Evolutionary conservation across 768 basidiomycete species (phyloP), one percentile per base, ranked within the genome.

Genomic region (Auriscalpium vulgare): DNA sequence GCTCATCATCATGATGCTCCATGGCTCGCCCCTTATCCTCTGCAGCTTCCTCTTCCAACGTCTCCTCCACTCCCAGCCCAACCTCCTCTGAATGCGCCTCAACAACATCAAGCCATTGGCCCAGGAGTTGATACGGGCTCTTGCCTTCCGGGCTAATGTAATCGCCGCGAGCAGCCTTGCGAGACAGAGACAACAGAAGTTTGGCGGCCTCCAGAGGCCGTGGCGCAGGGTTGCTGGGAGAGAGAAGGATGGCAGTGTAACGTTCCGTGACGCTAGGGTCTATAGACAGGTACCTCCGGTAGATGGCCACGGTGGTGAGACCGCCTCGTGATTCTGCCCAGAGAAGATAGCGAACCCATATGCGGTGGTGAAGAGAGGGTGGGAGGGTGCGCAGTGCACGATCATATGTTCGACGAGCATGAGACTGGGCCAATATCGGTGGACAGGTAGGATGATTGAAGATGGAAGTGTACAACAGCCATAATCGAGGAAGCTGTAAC

Each of bases 141-240:
- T 97, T 97, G 50, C 89, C 90, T 68, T 97, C 94, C 0, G 91
- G 85, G 56, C 91, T 92, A 13, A 74, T 75, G 66, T 97, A 97
- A 57, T 85, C 82, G 23, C 93, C 94, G 43, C 81, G 77, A 0
- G 87, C 78, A 2, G 95, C 91, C 65, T 88, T 88, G 53, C 93
- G 80, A 34, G 92, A 91, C 56, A 98, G 72, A 2, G 82, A 80
- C 34, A 99, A 77, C 21, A 97, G 76, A 14, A 95, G 78, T 67
- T 99, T 99, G 5, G 93, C 91, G 1, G 95, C 94, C 69, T 95
- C 92, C 29, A 98, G 80, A 1, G 97, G 91, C 47, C 90, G 83
- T 10, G 90, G 80, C 36, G 74, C 63, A 47, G 88, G 77, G 60
- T 81, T 77, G 66, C 70, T 66, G n/a, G 75, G 73, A 10, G 77